A percentile compares a stretch with the other conserved stretches of the same genome.
These are phyloP conservation scores for Clavispora santaluciae DNA, from an alignment of 805 yeast genomes.

Conservation along the genomic window DNA sequence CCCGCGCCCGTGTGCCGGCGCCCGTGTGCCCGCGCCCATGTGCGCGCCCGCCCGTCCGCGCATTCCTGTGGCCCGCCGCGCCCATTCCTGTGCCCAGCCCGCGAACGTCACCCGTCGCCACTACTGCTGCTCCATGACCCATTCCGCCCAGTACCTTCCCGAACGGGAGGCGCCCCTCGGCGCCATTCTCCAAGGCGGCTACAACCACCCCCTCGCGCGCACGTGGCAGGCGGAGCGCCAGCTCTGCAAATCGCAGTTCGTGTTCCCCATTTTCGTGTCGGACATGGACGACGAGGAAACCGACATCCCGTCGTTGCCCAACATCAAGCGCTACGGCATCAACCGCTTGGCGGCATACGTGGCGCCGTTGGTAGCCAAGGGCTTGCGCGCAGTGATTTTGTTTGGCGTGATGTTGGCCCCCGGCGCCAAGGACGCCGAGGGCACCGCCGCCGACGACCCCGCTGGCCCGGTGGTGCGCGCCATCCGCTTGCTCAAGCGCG, in stretches of 20 bases:
- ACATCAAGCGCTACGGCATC: slow-evolving; percentile 82
- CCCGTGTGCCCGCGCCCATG: no score
- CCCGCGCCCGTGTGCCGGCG: no score
- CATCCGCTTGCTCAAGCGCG: slow-evolving; percentile 54
- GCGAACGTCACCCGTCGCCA: neutral
- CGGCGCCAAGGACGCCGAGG: slow-evolving; percentile 73
- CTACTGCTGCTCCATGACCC: slow-evolving; percentile 38
- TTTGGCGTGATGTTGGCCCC: slow-evolving; percentile 86
- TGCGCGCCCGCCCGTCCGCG: no score
- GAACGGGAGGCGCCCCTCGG: slow-evolving; percentile 56
- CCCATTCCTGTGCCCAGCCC: no score
- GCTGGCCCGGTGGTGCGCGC: slow-evolving; percentile 89
- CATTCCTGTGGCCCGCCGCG: no score
- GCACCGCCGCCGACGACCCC: slow-evolving; percentile 93
- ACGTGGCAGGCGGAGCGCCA: slow-evolving; percentile 90
- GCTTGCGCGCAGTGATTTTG: slow-evolving; percentile 77
- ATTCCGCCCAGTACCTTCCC: slow-evolving; percentile 66
- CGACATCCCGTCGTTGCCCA: slow-evolving; percentile 73
- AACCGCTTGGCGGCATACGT: slow-evolving; percentile 75
- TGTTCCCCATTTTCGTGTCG: slow-evolving; percentile 84
- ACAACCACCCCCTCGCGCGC: slow-evolving; percentile 82
- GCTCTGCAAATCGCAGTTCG: slow-evolving; percentile 81
- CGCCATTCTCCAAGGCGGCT: slow-evolving; percentile 88
- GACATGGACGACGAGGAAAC: slow-evolving; percentile 79
- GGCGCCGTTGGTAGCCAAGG: slow-evolving; percentile 64